These are phyloP conservation scores for Favolaschia claudopus DNA, from an alignment of 768 basidiomycete genomes.

Conservation along the genomic window DNA sequence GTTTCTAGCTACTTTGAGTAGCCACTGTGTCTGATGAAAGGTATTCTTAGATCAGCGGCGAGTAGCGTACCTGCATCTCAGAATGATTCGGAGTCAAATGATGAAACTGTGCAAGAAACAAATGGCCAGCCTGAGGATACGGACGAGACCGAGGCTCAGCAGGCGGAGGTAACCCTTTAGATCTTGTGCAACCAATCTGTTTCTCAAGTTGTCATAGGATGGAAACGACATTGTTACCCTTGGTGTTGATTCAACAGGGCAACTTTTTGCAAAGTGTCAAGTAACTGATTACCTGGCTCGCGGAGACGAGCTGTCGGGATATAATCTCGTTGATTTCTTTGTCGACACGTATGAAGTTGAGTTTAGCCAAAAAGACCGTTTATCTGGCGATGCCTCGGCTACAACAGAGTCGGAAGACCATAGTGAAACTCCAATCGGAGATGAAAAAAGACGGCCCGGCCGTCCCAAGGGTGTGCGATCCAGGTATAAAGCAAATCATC, in stretches of 20 bases:
- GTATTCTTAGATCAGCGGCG: too few relatives aligned
- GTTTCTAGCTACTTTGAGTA: neutral
- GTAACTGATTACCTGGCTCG: constrained; percentile 36
- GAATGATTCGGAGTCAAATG: neutral
- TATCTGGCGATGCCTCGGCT: neutral
- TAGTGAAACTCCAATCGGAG: too few relatives aligned
- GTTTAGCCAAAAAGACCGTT: neutral
- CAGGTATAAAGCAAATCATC: constrained; percentile 15
- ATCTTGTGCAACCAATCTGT: neutral
- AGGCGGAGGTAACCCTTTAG: neutral
- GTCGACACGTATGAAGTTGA: constrained; percentile 42
- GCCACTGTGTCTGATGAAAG: too few relatives aligned
- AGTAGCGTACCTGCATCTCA: neutral
- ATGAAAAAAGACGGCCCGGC: constrained; percentile 11
- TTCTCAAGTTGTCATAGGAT: neutral
- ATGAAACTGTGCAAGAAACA: neutral
- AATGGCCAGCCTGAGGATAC: neutral
- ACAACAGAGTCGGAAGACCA: too few relatives aligned
- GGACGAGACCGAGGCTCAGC: neutral
- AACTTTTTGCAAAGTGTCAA: constrained; percentile 27
- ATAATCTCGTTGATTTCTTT: constrained; percentile 36
- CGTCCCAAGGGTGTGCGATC: constrained; percentile 17
- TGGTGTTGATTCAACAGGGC: constrained; percentile 6
- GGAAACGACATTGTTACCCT: constrained; percentile 9
- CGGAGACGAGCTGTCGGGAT: constrained; percentile 26